phyloP scores from a whole-genome alignment of 306 rosid species.

The Malus domestica region DNA sequence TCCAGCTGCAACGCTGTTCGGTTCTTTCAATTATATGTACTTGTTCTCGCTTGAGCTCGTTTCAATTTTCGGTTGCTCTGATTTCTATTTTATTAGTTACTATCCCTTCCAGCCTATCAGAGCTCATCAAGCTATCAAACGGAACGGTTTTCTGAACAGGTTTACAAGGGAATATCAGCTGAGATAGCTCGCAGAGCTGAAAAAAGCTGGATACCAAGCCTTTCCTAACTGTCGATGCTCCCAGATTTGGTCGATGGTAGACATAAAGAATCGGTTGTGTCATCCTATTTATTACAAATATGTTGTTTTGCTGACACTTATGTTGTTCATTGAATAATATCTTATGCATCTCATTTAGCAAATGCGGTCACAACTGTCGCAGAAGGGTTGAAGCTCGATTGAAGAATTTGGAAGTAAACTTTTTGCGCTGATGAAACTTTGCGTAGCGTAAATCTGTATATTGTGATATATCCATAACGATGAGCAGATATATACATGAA shows the following conservation, averaged over 20 bases:
- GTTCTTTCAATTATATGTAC: slow-evolving; percentile 65
- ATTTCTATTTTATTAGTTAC: background rate
- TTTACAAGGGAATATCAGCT: slow-evolving; percentile 45
- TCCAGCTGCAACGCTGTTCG: slow-evolving; percentile 62
- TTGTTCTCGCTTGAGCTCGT: background rate
- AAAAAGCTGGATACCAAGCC: slow-evolving; percentile 45
- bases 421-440: background rate
- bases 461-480: too few species aligned
- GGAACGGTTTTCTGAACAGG: slow-evolving; percentile 17
- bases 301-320: background rate
- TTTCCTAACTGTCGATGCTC: slow-evolving; percentile 50
- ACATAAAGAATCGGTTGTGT: slow-evolving; percentile 47
- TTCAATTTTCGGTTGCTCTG: background rate
- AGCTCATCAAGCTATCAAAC: background rate
- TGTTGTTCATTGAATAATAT: background rate
- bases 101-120: background rate
- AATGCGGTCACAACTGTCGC: slow-evolving; percentile 2
- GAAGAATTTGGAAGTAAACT: slow-evolving; percentile 41
- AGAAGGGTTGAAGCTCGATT: slow-evolving; percentile 45
- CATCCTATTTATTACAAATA: background rate
- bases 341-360: background rate
- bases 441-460: background rate
- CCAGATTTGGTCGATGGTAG: slow-evolving; percentile 65
- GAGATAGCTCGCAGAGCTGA: slow-evolving; percentile 46
- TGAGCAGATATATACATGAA: too few species aligned